A percentile compares a stretch with the other conserved stretches of the same genome.
Conservation (phyloP, 2,329 filamentous ascomycete species). For the Helotiales sp. region DNA sequence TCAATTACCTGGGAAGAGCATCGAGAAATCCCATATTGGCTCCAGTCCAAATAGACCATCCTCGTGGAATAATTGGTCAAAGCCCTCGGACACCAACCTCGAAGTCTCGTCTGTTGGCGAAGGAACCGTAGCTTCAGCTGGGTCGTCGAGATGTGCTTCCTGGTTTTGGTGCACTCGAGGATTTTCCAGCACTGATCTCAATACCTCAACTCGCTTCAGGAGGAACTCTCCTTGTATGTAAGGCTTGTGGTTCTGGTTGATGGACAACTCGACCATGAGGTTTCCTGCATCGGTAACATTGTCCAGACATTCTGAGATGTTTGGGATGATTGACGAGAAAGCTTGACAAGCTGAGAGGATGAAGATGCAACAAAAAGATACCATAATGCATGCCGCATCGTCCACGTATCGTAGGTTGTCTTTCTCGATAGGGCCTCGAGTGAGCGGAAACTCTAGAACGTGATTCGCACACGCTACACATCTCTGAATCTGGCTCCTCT, state of each 20-base stretch:
- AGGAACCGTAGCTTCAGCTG: background rate
- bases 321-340: slow-evolving; percentile 4
- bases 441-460: slow-evolving; percentile 10
- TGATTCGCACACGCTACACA: slow-evolving; percentile 11
- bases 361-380: slow-evolving; percentile 11
- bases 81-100: slow-evolving; percentile 6
- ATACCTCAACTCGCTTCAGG: slow-evolving; percentile 5
- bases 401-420: slow-evolving; percentile 12
- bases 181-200: slow-evolving; percentile 1
- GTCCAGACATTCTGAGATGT: slow-evolving; percentile 7
- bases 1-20: slow-evolving; percentile 3
- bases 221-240: slow-evolving; percentile 4
- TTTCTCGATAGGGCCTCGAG: slow-evolving; percentile 9
- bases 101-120: background rate
- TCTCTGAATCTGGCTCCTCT: slow-evolving; percentile 6
- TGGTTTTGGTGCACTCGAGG: background rate
- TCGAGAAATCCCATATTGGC: slow-evolving; percentile 12
- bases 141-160: background rate
- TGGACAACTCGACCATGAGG: slow-evolving; percentile 10
- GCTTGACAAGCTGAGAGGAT: slow-evolving; percentile 7
- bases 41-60: slow-evolving; percentile 9
- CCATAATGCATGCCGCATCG: slow-evolving; percentile 9
- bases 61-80: slow-evolving; percentile 8
- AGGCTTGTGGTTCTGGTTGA: slow-evolving; percentile 1
- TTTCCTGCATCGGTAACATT: slow-evolving; percentile 12